Evolutionary conservation across 306 rosid genomes (phyloP).

Genomic region (Ormosia emarginata): DNA sequence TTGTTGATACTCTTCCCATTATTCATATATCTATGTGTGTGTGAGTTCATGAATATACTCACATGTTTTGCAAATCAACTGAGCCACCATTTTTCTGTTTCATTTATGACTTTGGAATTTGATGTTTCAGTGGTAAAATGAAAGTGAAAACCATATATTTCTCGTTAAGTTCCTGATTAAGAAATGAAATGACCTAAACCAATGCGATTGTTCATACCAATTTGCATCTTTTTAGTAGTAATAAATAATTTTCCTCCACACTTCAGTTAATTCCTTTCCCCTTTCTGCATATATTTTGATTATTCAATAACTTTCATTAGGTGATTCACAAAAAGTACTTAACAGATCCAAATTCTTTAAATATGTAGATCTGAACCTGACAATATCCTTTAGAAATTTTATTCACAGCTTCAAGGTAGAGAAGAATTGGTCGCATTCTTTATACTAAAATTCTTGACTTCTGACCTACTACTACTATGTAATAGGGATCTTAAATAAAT

Average conservation of each 20-base stretch:
- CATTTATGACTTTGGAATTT: neutral
- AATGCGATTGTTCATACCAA: neutral
- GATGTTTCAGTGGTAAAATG: neutral
- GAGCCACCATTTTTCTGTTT: neutral
- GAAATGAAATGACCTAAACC: conserved; percentile 4
- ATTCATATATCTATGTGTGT: neutral
- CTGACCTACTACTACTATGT: conserved; percentile 25
- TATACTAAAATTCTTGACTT: conserved; percentile 17
- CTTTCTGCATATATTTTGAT: neutral
- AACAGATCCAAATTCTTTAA: neutral
- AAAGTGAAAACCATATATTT: conserved; percentile 1
- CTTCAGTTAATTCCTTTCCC: conserved; percentile 10
- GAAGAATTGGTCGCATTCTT: conserved; percentile 20
- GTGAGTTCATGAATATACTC: neutral
- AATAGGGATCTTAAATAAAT: neutral
- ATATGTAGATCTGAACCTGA: conserved; percentile 12
- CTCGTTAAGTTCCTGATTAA: neutral
- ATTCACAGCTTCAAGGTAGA: neutral
- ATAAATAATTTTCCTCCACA: neutral
- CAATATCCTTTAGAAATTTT: neutral
- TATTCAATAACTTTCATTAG: neutral
- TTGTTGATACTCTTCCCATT: neutral
- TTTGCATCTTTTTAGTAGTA: neutral
- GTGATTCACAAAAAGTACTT: neutral
- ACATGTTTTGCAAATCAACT: neutral